Evolutionary conservation across 2,329 filamentous ascomycete genomes (phyloP), one percentile per base, ranked within the genome.

Genomic region (Neonectria punicea): DNA sequence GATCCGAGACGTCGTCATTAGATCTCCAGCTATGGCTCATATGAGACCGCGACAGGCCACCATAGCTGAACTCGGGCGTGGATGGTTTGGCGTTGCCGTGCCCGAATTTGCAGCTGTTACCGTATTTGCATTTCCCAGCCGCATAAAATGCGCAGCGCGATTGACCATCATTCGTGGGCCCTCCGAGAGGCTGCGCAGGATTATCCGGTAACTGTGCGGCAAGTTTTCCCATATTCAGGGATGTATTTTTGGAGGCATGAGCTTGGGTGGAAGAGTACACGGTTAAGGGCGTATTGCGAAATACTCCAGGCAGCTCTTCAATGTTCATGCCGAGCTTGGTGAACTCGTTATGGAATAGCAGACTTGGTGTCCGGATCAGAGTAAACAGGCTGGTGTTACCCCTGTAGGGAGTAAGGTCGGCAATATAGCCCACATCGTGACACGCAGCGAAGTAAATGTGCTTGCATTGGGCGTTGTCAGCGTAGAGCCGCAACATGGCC

Each of bases 371-470:
- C 63, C 82, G 82, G 47, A 90, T 74, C 11, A 90, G 83, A 0
- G 87, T 89, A 63, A 90, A 83, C 55, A 83, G 82, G 25, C 86
- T 81, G 8, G 77, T 75, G 62, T 82, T 80, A 47, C 83, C 83
- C 47, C 78, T 79, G 70, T 86, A 85, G 8, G 85, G 84, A 5
- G 82, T 84, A 28, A 91, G 78, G 53, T 89, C 81, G 8, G 85
- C 83, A 50, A 89, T 77, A 72, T 90, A 75, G 28, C 71, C 73
- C 7, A 71, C 69, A 30, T 90, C 86, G 68, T 90, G 87, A 70
- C 88, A 90, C 43, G 84, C 87, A 5, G 87, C 89, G 62, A 89
- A 87, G 71, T 86, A 87, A 39, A 91, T 88, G 73, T 90, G 88
- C 69, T 86, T 87, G 79, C 89, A 91, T 71, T 89, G 86, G 4